These are phyloP conservation scores for Peronospora belbahrii DNA, from an alignment of 352 stramenopile genomes.

Conservation along the genomic window DNA sequence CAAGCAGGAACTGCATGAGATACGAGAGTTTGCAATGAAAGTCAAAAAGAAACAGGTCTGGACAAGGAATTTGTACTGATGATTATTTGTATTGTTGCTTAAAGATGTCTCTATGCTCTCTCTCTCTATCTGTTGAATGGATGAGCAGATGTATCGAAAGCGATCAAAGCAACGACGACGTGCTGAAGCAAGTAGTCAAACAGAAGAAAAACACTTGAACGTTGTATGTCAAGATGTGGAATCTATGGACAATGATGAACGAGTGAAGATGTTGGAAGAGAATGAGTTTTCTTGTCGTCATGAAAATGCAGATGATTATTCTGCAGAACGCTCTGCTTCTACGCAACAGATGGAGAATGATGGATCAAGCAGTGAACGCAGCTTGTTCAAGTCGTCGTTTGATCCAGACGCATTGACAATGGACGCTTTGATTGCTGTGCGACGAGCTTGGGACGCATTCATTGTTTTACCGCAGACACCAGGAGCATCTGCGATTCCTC, in stretches of 20 bases:
- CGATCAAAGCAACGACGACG: slow-evolving; percentile 15
- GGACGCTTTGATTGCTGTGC: slow-evolving; percentile 24
- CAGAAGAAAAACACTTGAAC: slow-evolving; percentile 5
- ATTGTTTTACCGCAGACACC: slow-evolving; percentile 21
- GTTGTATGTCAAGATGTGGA: neutral
- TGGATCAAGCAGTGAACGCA: neutral
- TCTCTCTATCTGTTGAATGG: too few relatives aligned
- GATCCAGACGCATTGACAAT: slow-evolving; percentile 24
- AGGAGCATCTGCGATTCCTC: slow-evolving; percentile 30
- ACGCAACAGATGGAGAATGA: neutral
- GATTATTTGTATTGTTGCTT: too few relatives aligned
- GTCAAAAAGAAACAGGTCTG: slow-evolving; percentile 30
- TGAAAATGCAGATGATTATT: too few relatives aligned
- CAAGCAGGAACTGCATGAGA: slow-evolving; percentile 7
- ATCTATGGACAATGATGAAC: neutral
- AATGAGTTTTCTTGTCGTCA: neutral
- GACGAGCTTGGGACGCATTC: slow-evolving; percentile 33
- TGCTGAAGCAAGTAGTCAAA: slow-evolving; percentile 14
- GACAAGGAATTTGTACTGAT: too few relatives aligned
- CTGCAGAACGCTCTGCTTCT: neutral
- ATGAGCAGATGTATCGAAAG: slow-evolving; percentile 29
- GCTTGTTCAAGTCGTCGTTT: slow-evolving; percentile 1
- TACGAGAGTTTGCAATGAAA: slow-evolving; percentile 15
- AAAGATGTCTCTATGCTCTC: too few relatives aligned
- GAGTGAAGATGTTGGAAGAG: neutral